phyloP scores from a whole-genome alignment of 2,329 filamentous ascomycete species.

The Anisogramma anomala region DNA sequence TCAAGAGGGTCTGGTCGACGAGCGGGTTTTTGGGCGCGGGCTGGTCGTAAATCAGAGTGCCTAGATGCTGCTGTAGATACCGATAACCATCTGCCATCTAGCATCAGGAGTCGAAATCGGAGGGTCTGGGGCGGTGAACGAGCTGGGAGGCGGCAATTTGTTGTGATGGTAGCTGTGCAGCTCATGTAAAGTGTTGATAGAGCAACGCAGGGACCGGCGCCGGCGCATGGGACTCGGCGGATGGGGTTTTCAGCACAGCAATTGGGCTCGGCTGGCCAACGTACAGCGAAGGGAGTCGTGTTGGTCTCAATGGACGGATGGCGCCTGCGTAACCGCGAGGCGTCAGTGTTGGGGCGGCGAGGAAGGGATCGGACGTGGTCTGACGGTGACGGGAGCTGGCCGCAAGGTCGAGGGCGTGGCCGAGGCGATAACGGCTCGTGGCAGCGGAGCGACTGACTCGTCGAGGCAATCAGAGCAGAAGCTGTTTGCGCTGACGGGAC shows the following conservation, averaged over 20 bases:
- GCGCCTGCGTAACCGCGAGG: background rate
- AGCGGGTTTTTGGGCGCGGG: slow-evolving; percentile 35
- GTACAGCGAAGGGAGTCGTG: slow-evolving; percentile 5
- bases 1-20: slow-evolving; percentile 22
- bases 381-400: background rate
- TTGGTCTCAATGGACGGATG: slow-evolving; percentile 4
- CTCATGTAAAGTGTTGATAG: slow-evolving; percentile 19
- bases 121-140: background rate
- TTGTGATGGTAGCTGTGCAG: slow-evolving; percentile 20
- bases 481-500: background rate
- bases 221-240: slow-evolving; percentile 22
- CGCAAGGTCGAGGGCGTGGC: background rate
- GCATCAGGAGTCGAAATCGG: slow-evolving; percentile 23
- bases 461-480: slow-evolving; percentile 9
- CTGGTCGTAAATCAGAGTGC: slow-evolving; percentile 47
- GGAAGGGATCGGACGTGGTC: slow-evolving; percentile 4
- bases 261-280: slow-evolving; percentile 4
- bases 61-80: slow-evolving; percentile 47
- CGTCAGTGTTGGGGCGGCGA: background rate
- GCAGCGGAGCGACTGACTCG: slow-evolving; percentile 12
- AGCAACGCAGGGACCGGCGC: slow-evolving; percentile 18
- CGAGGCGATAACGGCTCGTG: slow-evolving; percentile 2
- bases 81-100: slow-evolving; percentile 61
- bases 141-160: slow-evolving; percentile 5
- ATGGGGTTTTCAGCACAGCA: slow-evolving; percentile 19